phyloP scores from a whole-genome alignment of 306 rosid species.

The Quercus alba region DNA sequence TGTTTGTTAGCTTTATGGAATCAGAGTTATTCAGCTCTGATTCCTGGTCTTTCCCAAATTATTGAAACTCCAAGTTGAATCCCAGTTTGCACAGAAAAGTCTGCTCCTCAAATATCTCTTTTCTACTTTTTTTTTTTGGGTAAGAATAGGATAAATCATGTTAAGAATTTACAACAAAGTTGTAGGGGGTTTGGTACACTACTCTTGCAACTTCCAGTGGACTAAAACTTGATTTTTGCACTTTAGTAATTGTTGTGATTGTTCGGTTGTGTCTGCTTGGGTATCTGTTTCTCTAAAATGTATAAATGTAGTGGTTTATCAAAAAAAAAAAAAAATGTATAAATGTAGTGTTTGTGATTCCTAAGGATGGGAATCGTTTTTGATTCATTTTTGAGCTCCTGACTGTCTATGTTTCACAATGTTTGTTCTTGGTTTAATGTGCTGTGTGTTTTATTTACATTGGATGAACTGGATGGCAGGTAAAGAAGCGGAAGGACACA shows the following conservation, averaged over 20 bases:
- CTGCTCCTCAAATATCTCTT: background rate
- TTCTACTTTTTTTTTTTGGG: background rate
- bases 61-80: background rate
- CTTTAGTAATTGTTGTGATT: no score
- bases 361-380: background rate
- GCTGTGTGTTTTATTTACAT: background rate
- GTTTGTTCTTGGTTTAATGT: background rate
- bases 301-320: background rate
- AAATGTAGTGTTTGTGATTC: background rate
- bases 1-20: background rate
- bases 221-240: no score
- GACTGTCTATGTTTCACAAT: background rate
- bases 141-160: background rate
- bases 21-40: background rate
- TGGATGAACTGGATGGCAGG: slow-evolving; percentile 31
- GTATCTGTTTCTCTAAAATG: background rate
- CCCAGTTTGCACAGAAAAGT: background rate
- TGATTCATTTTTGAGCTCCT: background rate
- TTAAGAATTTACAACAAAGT: background rate
- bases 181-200: background rate
- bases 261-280: no score
- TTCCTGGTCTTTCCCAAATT: background rate
- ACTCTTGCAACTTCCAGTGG: background rate
- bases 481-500: slow-evolving; percentile 54
- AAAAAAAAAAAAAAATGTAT: background rate